Evolutionary conservation across 306 rosid species (phyloP).

Genomic region (Quercus robur): DNA sequence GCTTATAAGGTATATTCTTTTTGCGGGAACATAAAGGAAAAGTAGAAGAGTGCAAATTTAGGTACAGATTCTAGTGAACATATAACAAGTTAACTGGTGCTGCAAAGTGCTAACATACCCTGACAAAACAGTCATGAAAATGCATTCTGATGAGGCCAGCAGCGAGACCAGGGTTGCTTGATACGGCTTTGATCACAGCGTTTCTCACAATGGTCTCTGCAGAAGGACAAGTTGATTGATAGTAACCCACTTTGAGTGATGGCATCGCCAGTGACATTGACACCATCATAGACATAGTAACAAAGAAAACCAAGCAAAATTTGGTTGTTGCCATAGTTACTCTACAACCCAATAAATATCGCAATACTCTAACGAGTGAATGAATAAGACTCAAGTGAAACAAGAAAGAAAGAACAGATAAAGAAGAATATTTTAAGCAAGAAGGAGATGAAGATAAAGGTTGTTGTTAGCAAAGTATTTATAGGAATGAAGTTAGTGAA

Average conservation of each 20-base stretch:
- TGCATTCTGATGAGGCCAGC: constrained; percentile 44
- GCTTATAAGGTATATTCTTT: too few relatives aligned
- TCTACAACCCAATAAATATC: too few relatives aligned
- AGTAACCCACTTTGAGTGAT: constrained; percentile 25
- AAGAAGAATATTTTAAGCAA: too few relatives aligned
- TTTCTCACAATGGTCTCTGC: constrained; percentile 26
- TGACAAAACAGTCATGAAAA: constrained; percentile 46
- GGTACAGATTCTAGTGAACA: too few relatives aligned
- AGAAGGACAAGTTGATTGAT: constrained; percentile 21
- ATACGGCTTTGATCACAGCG: constrained; percentile 22
- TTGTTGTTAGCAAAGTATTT: neutral
- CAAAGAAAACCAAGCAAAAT: neutral
- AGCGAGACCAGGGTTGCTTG: constrained; percentile 27
- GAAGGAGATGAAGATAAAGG: neutral
- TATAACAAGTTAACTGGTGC: too few relatives aligned
- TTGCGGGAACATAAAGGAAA: neutral
- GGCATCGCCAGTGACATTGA: constrained; percentile 1
- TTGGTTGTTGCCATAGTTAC: too few relatives aligned
- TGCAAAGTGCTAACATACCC: constrained; percentile 16
- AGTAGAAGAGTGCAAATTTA: too few relatives aligned
- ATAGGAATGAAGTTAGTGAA: too few relatives aligned
- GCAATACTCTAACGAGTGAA: neutral
- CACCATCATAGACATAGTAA: neutral
- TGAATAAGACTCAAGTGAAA: neutral
- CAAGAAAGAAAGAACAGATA: too few relatives aligned